phyloP scores from a whole-genome alignment of 2,329 filamentous ascomycete genomes.

The Proliferodiscus dingleyae region DNA sequence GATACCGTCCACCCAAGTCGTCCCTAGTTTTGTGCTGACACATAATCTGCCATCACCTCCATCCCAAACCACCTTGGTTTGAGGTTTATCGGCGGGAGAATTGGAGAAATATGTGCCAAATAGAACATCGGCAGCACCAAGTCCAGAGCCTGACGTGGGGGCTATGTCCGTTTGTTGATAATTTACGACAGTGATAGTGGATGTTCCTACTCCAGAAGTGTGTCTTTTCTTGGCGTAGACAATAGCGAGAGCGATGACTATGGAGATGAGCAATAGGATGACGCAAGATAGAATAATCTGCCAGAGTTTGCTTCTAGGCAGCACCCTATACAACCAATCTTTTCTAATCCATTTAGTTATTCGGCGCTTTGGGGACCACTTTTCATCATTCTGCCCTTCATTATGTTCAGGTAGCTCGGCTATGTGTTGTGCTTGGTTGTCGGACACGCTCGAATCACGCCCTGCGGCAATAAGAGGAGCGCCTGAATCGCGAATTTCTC shows the following conservation, averaged over 20 bases:
- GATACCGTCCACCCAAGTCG: background rate
- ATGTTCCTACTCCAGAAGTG: background rate
- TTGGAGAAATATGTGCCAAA: background rate
- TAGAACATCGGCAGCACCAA: background rate
- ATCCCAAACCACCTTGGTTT: constrained; percentile 1
- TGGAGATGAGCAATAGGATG: background rate
- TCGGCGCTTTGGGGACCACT: background rate
- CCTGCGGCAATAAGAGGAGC: background rate
- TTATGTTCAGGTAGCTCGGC: background rate
- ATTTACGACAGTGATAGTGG: background rate
- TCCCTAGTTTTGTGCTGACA: background rate
- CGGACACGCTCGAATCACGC: too few relatives aligned
- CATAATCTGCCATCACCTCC: background rate
- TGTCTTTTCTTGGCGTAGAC: background rate
- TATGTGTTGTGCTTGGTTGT: too few relatives aligned
- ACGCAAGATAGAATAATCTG: background rate
- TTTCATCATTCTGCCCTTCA: background rate
- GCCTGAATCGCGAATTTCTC: background rate
- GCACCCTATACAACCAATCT: background rate
- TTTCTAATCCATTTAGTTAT: background rate
- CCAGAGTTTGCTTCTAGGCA: background rate
- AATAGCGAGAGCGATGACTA: background rate
- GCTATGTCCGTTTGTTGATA: background rate
- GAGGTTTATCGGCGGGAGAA: background rate
- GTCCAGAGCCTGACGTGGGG: background rate